phyloP scores from a whole-genome alignment of 176 grass and related monocot species.

The Hyparrhenia diplandra region DNA sequence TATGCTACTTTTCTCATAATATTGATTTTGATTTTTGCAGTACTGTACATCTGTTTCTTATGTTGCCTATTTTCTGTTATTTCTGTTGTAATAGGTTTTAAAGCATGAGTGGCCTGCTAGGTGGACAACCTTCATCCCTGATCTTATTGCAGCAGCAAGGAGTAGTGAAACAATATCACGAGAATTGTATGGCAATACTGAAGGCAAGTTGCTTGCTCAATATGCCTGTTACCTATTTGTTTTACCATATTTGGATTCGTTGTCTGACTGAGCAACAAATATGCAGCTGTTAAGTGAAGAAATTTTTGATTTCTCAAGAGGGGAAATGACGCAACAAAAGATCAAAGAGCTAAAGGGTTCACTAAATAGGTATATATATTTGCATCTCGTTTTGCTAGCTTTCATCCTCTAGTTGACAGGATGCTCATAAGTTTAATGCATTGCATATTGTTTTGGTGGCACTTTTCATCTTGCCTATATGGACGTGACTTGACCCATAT shows the following conservation, averaged over 20 bases:
- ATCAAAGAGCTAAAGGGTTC: conserved; percentile 95
- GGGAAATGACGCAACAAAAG: conserved; percentile 93
- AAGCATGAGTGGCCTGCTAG: conserved; percentile 93
- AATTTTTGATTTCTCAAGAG: conserved; percentile 98
- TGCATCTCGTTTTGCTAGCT: background rate
- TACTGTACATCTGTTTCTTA: background rate
- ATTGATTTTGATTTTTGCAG: background rate
- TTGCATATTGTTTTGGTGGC: background rate
- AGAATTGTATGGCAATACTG: conserved; percentile 98
- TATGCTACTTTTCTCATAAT: background rate
- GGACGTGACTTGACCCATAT: background rate
- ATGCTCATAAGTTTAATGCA: background rate
- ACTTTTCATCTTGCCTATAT: background rate
- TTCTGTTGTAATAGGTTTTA: conserved; percentile 49
- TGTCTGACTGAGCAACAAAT: conserved; percentile 10
- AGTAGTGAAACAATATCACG: conserved; percentile 85
- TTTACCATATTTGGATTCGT: conserved; percentile 11
- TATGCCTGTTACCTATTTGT: background rate
- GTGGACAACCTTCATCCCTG: conserved; percentile 87
- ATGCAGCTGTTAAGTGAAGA: conserved; percentile 94
- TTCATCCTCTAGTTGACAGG: background rate
- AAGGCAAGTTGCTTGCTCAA: conserved; percentile 50
- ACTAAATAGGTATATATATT: conserved; percentile 60
- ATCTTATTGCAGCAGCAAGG: conserved; percentile 81
- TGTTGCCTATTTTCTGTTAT: background rate